These are phyloP conservation scores for Pseudogymnoascus pannorum DNA, from an alignment of 2,329 filamentous ascomycete genomes.

Conservation along the genomic window DNA sequence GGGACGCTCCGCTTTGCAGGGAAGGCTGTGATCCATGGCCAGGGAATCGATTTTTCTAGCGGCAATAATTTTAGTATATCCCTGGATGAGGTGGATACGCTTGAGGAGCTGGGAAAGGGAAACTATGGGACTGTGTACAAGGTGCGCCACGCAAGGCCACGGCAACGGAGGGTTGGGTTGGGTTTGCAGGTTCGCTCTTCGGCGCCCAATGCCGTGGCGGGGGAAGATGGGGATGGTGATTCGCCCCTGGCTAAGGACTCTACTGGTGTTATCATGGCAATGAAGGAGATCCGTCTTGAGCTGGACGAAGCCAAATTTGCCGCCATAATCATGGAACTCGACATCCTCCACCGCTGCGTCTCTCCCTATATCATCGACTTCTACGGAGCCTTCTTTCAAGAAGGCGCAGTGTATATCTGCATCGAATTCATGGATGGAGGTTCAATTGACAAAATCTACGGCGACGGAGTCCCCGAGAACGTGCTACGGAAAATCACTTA, in stretches of 20 bases:
- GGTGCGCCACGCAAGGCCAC: slow-evolving; percentile 72
- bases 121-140: slow-evolving; percentile 99
- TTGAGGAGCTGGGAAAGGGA: slow-evolving; percentile 92
- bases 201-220: slow-evolving; percentile 24
- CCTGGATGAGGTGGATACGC: slow-evolving; percentile 85
- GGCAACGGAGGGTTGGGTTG: slow-evolving; percentile 49
- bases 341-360: slow-evolving; percentile 89
- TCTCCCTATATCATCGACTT: slow-evolving; percentile 98
- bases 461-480: slow-evolving; percentile 79
- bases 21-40: slow-evolving; percentile 80
- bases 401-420: slow-evolving; percentile 97
- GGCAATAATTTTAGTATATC: slow-evolving; percentile 90
- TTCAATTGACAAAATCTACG: slow-evolving; percentile 93
- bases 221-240: neutral
- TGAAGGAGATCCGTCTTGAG: slow-evolving; percentile 97
- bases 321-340: slow-evolving; percentile 94
- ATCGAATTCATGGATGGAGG: slow-evolving; percentile 99
- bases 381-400: slow-evolving; percentile 97
- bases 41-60: slow-evolving; percentile 86
- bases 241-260: slow-evolving; percentile 30
- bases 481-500: slow-evolving; percentile 86
- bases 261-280: slow-evolving; percentile 85
- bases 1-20: slow-evolving; percentile 89
- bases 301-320: slow-evolving; percentile 95
- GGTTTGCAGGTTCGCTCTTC: slow-evolving; percentile 43